Evolutionary conservation across 805 yeast genomes (phyloP).

Genomic region (Starmera quercuum): DNA sequence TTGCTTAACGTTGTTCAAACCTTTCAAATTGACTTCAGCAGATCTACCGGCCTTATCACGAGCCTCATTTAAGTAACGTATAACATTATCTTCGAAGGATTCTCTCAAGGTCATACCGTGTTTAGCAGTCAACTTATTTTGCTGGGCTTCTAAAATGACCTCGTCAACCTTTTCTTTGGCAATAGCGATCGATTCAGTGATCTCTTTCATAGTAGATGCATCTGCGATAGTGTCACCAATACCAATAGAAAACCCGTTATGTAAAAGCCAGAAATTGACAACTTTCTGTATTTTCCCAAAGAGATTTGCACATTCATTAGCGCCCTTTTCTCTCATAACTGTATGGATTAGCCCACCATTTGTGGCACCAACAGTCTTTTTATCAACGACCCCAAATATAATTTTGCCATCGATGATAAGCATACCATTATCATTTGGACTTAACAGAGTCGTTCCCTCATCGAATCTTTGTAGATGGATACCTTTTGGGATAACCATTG

Average conservation of each 20-base stretch:
- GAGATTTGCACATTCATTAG: conserved; percentile 78
- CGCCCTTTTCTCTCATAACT: conserved; percentile 96
- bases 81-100: conserved; percentile 95
- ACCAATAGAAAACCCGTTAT: conserved; percentile 97
- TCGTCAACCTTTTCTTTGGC: conserved; percentile 94
- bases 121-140: conserved; percentile 81
- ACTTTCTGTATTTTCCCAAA: conserved; percentile 92
- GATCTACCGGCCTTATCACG: conserved; percentile 99
- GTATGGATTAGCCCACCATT: conserved; percentile 98
- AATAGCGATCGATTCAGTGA: conserved; percentile 85
- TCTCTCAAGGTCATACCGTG: conserved; percentile 99
- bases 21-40: conserved; percentile 93
- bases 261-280: conserved; percentile 93
- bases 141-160: conserved; percentile 88
- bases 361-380: conserved; percentile 97
- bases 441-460: conserved; percentile 72
- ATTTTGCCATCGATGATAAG: conserved; percentile 91
- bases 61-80: conserved; percentile 91
- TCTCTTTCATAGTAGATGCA: conserved; percentile 88
- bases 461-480: conserved; percentile 92
- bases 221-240: conserved; percentile 99
- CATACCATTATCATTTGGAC: conserved; percentile 95
- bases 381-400: conserved; percentile 96
- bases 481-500: conserved; percentile 92
- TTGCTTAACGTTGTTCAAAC: conserved; percentile 92